Evolutionary conservation across 345 rosid species (phyloP).

Genomic region (Diplotaxis tenuifolia): DNA sequence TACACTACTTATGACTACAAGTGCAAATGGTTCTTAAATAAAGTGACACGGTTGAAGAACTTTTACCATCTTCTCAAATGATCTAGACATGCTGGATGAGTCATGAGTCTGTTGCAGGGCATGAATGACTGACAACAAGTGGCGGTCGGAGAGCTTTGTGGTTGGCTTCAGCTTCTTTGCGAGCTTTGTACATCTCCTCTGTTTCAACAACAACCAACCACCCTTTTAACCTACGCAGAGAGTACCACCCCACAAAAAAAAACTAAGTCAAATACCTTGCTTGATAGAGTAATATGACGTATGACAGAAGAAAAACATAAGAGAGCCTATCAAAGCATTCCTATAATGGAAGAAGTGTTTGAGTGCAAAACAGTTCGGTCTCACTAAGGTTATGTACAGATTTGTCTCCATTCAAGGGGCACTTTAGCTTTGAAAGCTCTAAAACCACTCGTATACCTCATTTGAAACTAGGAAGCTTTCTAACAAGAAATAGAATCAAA

Average conservation of each 20-base stretch:
- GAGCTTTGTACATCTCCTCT: slow-evolving; percentile 74
- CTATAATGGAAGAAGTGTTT: slow-evolving; percentile 64
- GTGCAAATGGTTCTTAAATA: not conserved
- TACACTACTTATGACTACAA: slow-evolving; percentile 7
- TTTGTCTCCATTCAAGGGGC: slow-evolving; percentile 64
- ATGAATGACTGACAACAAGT: slow-evolving; percentile 51
- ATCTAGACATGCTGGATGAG: slow-evolving; percentile 37
- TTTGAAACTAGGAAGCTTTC: slow-evolving; percentile 6
- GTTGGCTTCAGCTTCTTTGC: slow-evolving; percentile 57
- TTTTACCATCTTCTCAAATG: slow-evolving; percentile 13
- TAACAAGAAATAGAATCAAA: no score
- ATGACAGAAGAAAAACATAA: not conserved
- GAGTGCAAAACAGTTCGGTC: slow-evolving; percentile 67
- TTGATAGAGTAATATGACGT: not conserved
- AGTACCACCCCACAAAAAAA: no score
- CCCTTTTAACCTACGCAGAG: not conserved
- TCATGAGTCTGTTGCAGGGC: slow-evolving; percentile 37
- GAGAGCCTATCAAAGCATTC: slow-evolving; percentile 71
- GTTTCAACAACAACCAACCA: slow-evolving; percentile 42
- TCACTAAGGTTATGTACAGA: slow-evolving; percentile 67
- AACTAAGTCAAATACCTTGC: not conserved
- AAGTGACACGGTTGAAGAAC: not conserved
- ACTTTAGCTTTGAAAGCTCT: slow-evolving; percentile 69
- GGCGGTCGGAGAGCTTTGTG: slow-evolving; percentile 61
- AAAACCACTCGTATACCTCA: slow-evolving; percentile 56